phyloP scores from a whole-genome alignment of 805 yeast species.

The Scheffersomyces ergatensis region DNA sequence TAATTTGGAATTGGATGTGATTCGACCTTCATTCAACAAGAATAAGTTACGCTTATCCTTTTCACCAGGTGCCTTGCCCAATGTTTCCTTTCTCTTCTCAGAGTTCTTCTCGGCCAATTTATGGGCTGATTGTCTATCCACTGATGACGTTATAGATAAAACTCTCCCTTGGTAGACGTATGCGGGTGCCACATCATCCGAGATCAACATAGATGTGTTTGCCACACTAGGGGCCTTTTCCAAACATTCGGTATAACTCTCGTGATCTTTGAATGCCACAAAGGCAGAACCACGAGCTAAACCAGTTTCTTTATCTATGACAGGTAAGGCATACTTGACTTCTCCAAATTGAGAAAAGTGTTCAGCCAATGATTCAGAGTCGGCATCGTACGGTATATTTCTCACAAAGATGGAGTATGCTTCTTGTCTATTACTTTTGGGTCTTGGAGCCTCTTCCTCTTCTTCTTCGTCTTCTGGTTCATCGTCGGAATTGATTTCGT shows the following conservation, averaged over 20 bases:
- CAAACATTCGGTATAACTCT: constrained; percentile 66
- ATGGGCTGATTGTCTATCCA: constrained; percentile 80
- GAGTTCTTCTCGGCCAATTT: constrained; percentile 72
- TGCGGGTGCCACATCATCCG: constrained; percentile 87
- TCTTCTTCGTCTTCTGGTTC: constrained; percentile 20
- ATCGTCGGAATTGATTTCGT: constrained; percentile 30
- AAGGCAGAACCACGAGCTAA: constrained; percentile 93
- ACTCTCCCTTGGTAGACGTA: constrained; percentile 94
- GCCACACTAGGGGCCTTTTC: constrained; percentile 72
- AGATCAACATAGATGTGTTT: constrained; percentile 65
- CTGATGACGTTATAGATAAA: constrained; percentile 78
- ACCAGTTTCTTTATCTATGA: constrained; percentile 80
- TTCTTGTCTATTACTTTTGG: constrained; percentile 60
- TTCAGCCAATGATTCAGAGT: constrained; percentile 68
- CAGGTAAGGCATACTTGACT: constrained; percentile 91
- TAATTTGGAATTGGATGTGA: constrained; percentile 74
- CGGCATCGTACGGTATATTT: constrained; percentile 93
- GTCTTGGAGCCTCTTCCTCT: constrained; percentile 25
- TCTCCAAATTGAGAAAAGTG: constrained; percentile 85
- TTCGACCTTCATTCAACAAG: constrained; percentile 90
- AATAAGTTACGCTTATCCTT: constrained; percentile 83
- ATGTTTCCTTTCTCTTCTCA: constrained; percentile 63
- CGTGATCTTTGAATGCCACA: constrained; percentile 72
- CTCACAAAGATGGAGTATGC: constrained; percentile 78
- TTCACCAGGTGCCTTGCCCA: constrained; percentile 79